These are phyloP conservation scores for Mycena floridula DNA, from an alignment of 768 basidiomycete genomes.

Conservation along the genomic window DNA sequence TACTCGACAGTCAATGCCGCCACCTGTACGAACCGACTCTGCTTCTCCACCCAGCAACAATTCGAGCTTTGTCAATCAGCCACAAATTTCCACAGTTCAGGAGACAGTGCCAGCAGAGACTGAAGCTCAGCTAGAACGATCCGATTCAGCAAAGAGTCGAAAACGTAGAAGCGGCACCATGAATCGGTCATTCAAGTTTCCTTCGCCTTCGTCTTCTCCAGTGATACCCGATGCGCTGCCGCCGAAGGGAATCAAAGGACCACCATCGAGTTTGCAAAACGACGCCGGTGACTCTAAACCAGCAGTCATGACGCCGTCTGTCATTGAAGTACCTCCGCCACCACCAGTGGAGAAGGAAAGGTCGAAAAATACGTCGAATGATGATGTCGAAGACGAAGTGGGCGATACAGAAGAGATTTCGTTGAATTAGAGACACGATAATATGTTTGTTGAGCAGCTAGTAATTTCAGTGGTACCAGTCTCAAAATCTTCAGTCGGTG, in stretches of 20 bases:
- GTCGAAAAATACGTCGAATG: constrained; percentile 27
- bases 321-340: constrained; percentile 74
- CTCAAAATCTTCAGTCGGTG: too few relatives aligned
- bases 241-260: constrained; percentile 19
- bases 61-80: constrained; percentile 36
- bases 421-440: constrained; percentile 21
- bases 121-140: neutral
- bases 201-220: constrained; percentile 31
- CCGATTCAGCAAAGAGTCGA: constrained; percentile 23
- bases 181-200: constrained; percentile 74
- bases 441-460: too few relatives aligned
- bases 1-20: constrained; percentile 66
- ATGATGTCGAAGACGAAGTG: constrained; percentile 66
- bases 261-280: constrained; percentile 18
- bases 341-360: constrained; percentile 74
- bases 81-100: constrained; percentile 3
- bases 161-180: constrained; percentile 66
- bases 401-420: constrained; percentile 75
- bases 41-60: constrained; percentile 34
- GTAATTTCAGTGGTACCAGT: too few relatives aligned
- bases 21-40: constrained; percentile 37
- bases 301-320: constrained; percentile 48
- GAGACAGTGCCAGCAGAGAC: neutral
- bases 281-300: constrained; percentile 10
- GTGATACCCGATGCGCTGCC: constrained; percentile 19